Percentiles rank a stretch among this genome's conserved stretches.
Conservation (phyloP, 192 early-diverging fungal genomes). For the Entrophospora sp. region DNA sequence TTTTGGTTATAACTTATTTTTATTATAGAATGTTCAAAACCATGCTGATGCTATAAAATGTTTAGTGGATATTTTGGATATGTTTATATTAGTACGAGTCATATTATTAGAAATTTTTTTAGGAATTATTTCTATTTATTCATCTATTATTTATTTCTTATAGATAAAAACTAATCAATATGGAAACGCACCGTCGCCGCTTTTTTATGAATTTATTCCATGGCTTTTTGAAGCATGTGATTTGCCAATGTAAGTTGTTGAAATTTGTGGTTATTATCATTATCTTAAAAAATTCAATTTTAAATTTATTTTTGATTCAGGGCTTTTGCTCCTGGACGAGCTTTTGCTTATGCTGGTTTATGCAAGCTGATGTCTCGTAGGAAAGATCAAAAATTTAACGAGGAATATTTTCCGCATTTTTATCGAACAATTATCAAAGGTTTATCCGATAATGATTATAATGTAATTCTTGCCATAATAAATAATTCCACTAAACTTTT, state of each 20-base stretch:
- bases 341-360: constrained; percentile 57
- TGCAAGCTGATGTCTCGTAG: constrained; percentile 72
- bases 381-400: constrained; percentile 54
- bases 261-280: neutral
- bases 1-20: neutral
- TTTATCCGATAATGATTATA: constrained; percentile 41
- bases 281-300: neutral
- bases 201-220: constrained; percentile 63
- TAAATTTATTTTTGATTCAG: constrained; percentile 38
- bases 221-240: constrained; percentile 73
- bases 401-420: constrained; percentile 56
- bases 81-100: constrained; percentile 37
- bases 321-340: constrained; percentile 52
- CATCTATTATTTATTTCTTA: neutral
- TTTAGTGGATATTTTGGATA: constrained; percentile 59
- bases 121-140: neutral
- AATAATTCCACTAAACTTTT: constrained; percentile 62
- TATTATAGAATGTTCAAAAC: constrained; percentile 43
- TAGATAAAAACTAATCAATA: constrained; percentile 51
- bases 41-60: constrained; percentile 58
- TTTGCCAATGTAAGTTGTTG: constrained; percentile 39
- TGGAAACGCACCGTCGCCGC: constrained; percentile 45
- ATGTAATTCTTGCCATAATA: constrained; percentile 58
- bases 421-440: constrained; percentile 47
- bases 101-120: constrained; percentile 8